Evolutionary conservation across 768 basidiomycete genomes (phyloP).

Genomic region (Pleurotus giganteus): DNA sequence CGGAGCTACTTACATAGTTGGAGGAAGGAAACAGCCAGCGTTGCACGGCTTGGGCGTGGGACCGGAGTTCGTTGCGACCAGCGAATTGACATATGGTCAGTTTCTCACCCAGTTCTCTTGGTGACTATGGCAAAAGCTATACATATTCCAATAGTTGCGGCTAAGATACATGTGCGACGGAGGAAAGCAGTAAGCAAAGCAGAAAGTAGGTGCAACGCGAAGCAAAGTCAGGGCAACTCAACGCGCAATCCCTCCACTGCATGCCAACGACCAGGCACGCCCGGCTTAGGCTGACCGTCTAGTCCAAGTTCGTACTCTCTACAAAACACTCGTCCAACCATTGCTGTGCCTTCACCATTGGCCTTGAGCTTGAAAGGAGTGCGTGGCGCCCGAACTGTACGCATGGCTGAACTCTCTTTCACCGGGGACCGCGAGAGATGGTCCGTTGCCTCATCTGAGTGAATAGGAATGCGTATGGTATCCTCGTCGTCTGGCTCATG

Average conservation of each 20-base stretch:
- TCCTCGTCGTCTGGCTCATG: neutral
- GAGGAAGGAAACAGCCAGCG: too few species aligned
- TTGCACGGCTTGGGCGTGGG: too few species aligned
- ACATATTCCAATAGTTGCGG: neutral
- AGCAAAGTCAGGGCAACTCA: neutral
- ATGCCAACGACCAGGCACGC: constrained; percentile 4
- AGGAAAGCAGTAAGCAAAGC: neutral
- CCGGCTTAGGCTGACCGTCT: constrained; percentile 6
- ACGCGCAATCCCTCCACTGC: constrained; percentile 6
- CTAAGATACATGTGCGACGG: neutral
- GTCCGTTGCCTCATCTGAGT: neutral
- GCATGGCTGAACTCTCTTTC: neutral
- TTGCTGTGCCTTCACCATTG: neutral
- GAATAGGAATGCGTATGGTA: constrained; percentile 3
- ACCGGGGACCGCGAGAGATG: neutral
- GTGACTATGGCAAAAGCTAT: neutral
- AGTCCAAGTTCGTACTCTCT: constrained; percentile 4
- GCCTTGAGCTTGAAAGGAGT: neutral
- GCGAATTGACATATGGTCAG: too few species aligned
- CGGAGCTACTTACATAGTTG: neutral
- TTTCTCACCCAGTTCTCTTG: too few species aligned
- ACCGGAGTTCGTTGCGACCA: too few species aligned
- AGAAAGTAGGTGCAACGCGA: neutral
- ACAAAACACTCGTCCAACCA: constrained; percentile 7
- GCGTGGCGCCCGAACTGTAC: neutral